Percentiles rank a stretch among this genome's conserved stretches.
phyloP scores from a whole-genome alignment of 225 moss, liverwort and hornwort species.

The Climacium dendroides region DNA sequence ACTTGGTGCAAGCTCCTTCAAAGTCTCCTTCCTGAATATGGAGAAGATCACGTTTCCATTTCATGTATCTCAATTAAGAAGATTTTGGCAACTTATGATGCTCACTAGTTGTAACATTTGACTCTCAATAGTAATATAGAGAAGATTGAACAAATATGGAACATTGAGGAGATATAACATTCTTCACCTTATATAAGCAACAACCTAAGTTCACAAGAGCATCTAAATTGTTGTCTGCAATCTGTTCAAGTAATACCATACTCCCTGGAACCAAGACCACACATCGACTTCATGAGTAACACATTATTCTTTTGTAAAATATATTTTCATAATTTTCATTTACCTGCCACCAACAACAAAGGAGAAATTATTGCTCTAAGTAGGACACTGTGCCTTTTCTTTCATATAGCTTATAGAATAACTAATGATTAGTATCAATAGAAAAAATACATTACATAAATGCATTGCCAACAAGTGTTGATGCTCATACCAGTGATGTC shows the following conservation, averaged over 20 bases:
- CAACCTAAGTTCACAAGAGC: conserved; percentile 65
- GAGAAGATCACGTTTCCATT: background rate
- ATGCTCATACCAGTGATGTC: conserved; percentile 37
- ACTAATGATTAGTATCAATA: background rate
- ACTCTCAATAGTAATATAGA: background rate
- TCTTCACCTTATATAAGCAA: conserved; percentile 59
- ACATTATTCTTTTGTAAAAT: background rate
- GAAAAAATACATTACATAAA: background rate
- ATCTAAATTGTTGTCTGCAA: conserved; percentile 36
- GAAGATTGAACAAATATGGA: background rate
- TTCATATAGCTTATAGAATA: background rate
- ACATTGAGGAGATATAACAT: background rate
- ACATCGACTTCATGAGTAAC: background rate
- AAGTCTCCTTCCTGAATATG: conserved; percentile 52
- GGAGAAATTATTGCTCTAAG: background rate
- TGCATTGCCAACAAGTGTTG: background rate
- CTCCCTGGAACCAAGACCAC: conserved; percentile 28
- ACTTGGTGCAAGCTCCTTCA: conserved; percentile 47
- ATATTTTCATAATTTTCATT: background rate
- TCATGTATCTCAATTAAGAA: background rate
- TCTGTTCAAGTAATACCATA: conserved; percentile 60
- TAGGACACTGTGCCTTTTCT: background rate
- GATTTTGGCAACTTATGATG: background rate
- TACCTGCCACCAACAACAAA: background rate
- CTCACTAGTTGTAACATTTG: background rate